These are phyloP conservation scores for Agaricus bisporus DNA, from an alignment of 768 basidiomycete genomes.

Conservation along the genomic window DNA sequence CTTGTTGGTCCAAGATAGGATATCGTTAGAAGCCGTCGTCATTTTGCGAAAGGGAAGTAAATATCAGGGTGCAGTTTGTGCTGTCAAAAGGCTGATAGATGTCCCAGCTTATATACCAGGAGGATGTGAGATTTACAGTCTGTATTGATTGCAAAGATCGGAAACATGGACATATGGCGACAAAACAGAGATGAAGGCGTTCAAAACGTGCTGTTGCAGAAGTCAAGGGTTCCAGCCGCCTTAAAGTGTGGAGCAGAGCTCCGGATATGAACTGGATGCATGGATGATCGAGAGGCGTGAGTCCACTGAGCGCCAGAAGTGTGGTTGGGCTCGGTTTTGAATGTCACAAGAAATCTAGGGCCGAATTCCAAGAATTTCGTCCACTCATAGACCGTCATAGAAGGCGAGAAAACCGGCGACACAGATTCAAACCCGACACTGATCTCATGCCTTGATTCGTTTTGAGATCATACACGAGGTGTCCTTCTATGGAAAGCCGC, in stretches of 20 bases:
- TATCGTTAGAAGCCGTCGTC: slow-evolving; percentile 53
- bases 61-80: slow-evolving; percentile 15
- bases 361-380: slow-evolving; percentile 9
- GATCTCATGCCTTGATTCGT: slow-evolving; percentile 29
- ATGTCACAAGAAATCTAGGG: slow-evolving; percentile 30
- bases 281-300: slow-evolving; percentile 68
- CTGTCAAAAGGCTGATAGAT: slow-evolving; percentile 24
- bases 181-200: slow-evolving; percentile 66
- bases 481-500: slow-evolving; percentile 48
- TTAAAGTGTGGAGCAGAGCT: slow-evolving; percentile 68
- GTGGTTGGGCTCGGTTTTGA: slow-evolving; percentile 4
- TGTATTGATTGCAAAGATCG: slow-evolving; percentile 53
- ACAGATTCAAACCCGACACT: slow-evolving; percentile 13
- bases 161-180: slow-evolving; percentile 69
- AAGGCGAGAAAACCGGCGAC: slow-evolving; percentile 7
- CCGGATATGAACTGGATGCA: slow-evolving; percentile 51
- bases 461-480: slow-evolving; percentile 31
- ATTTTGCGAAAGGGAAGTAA: slow-evolving; percentile 27
- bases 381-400: slow-evolving; percentile 8
- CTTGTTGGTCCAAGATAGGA: slow-evolving; percentile 83
- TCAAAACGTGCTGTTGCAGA: slow-evolving; percentile 66
- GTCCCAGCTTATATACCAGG: slow-evolving; percentile 53
- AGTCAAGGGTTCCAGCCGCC: slow-evolving; percentile 53
- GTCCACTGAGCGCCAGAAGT: slow-evolving; percentile 25
- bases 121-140: slow-evolving; percentile 39